These are phyloP conservation scores for Lasiosphaeria ovina DNA, from an alignment of 495 filamentous ascomycete species.

Conservation along the genomic window DNA sequence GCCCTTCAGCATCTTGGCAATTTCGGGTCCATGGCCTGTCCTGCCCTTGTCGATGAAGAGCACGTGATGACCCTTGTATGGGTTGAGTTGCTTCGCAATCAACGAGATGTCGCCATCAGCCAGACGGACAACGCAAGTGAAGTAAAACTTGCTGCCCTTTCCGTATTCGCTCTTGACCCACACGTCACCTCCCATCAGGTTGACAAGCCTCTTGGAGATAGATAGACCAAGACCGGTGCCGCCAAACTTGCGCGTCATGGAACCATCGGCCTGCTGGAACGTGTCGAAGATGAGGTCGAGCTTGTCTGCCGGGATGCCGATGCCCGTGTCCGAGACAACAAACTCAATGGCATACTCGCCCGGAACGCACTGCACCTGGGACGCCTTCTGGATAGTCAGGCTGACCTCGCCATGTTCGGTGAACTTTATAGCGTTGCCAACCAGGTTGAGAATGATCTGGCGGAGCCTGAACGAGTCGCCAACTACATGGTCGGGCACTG, in stretches of 20 bases:
- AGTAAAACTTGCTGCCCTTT: conserved; percentile 92
- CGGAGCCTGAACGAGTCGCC: conserved; percentile 95
- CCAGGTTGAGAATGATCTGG: conserved; percentile 86
- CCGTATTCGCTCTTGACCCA: conserved; percentile 96
- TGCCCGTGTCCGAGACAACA: conserved; percentile 94
- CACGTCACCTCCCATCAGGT: conserved; percentile 95
- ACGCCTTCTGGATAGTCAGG: conserved; percentile 79
- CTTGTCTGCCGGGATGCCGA: conserved; percentile 95
- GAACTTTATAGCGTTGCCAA: conserved; percentile 90
- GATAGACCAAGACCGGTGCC: conserved; percentile 94
- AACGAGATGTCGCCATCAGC: conserved; percentile 77
- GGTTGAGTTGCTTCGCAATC: conserved; percentile 79
- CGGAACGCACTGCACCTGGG: conserved; percentile 53
- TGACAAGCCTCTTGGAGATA: conserved; percentile 93
- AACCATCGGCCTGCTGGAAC: conserved; percentile 98
- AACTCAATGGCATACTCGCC: conserved; percentile 95
- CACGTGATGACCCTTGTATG: conserved; percentile 89
- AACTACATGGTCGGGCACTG: conserved; percentile 93
- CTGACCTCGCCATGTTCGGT: conserved; percentile 97
- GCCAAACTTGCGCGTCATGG: conserved; percentile 94
- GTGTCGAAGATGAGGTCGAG: conserved; percentile 98
- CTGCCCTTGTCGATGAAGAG: conserved; percentile 94
- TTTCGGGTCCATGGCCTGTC: conserved; percentile 73
- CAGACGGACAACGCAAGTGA: conserved; percentile 90
- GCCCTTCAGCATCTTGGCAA: conserved; percentile 74